Evolutionary conservation across 106 monocot genomes (phyloP).

Genomic region (Allium cepa): DNA sequence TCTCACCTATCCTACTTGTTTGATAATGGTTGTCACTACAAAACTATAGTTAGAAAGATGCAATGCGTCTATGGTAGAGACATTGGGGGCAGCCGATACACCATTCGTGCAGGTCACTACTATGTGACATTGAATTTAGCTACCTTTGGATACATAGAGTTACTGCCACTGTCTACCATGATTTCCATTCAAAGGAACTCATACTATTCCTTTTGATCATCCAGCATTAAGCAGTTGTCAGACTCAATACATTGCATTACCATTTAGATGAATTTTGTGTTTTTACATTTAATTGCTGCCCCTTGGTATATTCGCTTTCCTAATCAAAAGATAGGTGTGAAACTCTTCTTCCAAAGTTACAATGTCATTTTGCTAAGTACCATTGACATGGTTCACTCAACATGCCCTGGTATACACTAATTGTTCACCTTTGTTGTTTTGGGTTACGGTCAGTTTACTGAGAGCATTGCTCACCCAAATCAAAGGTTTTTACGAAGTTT

Average conservation of each 20-base stretch:
- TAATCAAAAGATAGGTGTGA: constrained; percentile 5
- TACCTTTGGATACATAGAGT: constrained; percentile 6
- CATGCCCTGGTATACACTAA: constrained; percentile 9
- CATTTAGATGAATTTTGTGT: constrained; percentile 16
- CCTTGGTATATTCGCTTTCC: constrained; percentile 4
- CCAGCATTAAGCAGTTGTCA: constrained; percentile 1
- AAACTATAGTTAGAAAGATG: constrained; percentile 10
- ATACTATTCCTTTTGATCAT: constrained; percentile 4
- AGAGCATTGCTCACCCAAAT: not conserved
- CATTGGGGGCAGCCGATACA: too few species aligned
- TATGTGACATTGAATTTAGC: too few species aligned
- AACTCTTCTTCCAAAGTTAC: constrained; percentile 6
- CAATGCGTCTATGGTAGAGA: not conserved
- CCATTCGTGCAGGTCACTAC: too few species aligned
- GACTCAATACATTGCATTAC: constrained; percentile 15
- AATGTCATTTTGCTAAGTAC: constrained; percentile 11
- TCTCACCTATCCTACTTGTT: too few species aligned
- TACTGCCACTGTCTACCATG: constrained; percentile 7
- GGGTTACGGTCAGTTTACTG: constrained; percentile 10
- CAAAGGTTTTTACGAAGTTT: not conserved
- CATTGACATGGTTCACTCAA: constrained; percentile 17
- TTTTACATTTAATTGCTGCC: constrained; percentile 15
- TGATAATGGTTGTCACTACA: not conserved
- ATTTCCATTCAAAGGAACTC: constrained; percentile 10
- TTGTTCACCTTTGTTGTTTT: constrained; percentile 21